Evolutionary conservation across 2,329 filamentous ascomycete species (phyloP), one percentile per base, ranked within the genome.

Genomic region (Ceratocystis papillata): DNA sequence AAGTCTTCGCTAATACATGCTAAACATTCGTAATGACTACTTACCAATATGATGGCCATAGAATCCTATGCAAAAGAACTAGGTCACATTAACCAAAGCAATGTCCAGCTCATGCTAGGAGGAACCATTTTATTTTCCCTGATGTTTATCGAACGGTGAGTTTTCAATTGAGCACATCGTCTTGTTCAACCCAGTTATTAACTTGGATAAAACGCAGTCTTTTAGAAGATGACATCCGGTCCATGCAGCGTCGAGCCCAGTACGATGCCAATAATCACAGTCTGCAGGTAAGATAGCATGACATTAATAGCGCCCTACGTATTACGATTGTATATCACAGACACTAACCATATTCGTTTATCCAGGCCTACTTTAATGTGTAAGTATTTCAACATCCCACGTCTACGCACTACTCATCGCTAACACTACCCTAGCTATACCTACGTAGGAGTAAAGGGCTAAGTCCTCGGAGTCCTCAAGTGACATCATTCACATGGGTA

Each of bases 61-160:
- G 55, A 37, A 41, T 3, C 28, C 17, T 25, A n/a, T 2, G 28
- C 12, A 15, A 33, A 17, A 15, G 5, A 37, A 10, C 12, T 59
- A 8, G 55, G 55, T 12, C 30, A 17, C 6, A 28, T 59, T 7
- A 59, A 59, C 55, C 22, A 25, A 30, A 30, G 12, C 17, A 59
- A 33, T 15, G 55, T 59, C 25, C 30, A 33, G 6, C 20, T 30
- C 30, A 59, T 59, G 55, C 55, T 59, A 25, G 55, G 33, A 2
- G 17, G 55, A n/a, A n/a, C 55, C 17, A 59, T 59, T 59, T 8
- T 30, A 1, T 59, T 59, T 8, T 30, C 15, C 4, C 28, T 59
- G 15, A n/a, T 59, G 6, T 59, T 33, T 15, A 59, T 59, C 28
- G 55, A 59, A 37, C 55, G 30, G 55, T 59, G 15, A 59, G 55